These are phyloP conservation scores for Neurospora pannonica DNA, from an alignment of 495 filamentous ascomycete species.

Conservation along the genomic window DNA sequence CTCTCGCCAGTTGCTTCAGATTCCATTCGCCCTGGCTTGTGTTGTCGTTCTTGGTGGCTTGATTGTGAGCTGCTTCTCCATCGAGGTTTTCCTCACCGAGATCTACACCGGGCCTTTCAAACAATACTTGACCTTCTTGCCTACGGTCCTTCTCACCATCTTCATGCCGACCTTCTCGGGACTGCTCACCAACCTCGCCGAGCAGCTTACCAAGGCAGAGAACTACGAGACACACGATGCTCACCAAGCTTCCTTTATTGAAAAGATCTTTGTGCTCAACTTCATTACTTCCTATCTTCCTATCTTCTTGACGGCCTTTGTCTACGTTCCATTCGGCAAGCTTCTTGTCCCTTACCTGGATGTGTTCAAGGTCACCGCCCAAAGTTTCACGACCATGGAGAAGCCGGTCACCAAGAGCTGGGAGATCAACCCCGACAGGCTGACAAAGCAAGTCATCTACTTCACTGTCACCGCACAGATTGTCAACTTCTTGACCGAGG, in stretches of 20 bases:
- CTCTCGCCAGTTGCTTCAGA: conserved; percentile 67
- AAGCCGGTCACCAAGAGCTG: conserved; percentile 64
- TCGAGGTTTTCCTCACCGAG: conserved; percentile 93
- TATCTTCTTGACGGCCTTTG: conserved; percentile 86
- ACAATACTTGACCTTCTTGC: conserved; percentile 71
- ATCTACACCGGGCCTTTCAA: conserved; percentile 90
- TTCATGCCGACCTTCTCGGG: conserved; percentile 69
- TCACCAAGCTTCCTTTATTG: conserved; percentile 72
- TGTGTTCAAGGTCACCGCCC: conserved; percentile 69
- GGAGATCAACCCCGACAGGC: conserved; percentile 70
- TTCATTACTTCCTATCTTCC: conserved; percentile 95
- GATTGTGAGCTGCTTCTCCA: conserved; percentile 80
- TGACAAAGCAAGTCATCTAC: conserved; percentile 91
- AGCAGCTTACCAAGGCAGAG: conserved; percentile 72
- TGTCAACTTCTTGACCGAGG: conserved; percentile 78
- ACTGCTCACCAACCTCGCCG: conserved; percentile 68
- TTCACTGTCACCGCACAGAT: conserved; percentile 94
- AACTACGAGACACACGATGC: conserved; percentile 79
- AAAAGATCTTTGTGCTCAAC: conserved; percentile 91
- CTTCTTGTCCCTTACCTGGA: conserved; percentile 84
- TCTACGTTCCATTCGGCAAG: conserved; percentile 90
- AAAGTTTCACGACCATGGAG: conserved; percentile 63
- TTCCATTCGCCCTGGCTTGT: conserved; percentile 78
- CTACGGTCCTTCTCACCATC: conserved; percentile 75
- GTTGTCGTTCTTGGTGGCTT: conserved; percentile 62